Evolutionary conservation across 768 basidiomycete genomes (phyloP).

Genomic region (Peribolospora kevripleyi): DNA sequence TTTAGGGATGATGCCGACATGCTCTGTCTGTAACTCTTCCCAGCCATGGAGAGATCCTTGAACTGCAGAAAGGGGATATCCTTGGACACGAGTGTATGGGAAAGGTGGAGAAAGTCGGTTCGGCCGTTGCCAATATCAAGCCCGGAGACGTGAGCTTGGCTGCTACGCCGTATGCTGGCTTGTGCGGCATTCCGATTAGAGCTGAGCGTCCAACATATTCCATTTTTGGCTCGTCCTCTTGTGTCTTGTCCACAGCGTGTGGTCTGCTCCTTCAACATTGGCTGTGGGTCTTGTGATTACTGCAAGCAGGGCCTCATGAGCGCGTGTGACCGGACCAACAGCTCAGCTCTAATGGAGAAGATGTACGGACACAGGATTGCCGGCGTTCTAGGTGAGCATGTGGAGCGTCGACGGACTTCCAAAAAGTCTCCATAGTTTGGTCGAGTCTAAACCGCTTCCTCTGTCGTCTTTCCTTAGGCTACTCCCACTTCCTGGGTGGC

Average conservation of each 20-base stretch:
- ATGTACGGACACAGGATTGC: slow-evolving; percentile 46
- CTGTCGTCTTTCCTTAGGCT: neutral
- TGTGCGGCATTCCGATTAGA: too few relatives aligned
- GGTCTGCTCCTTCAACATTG: slow-evolving; percentile 40
- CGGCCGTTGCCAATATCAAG: slow-evolving; percentile 35
- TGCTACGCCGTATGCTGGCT: too few relatives aligned
- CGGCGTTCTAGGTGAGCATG: slow-evolving; percentile 42
- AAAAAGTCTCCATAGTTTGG: slow-evolving; percentile 10
- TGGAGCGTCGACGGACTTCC: neutral
- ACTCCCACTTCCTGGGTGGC: slow-evolving; percentile 37
- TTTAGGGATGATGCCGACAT: neutral
- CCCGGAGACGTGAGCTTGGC: slow-evolving; percentile 26
- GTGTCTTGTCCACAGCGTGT: slow-evolving; percentile 23
- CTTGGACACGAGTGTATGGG: slow-evolving; percentile 51
- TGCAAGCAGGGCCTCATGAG: slow-evolving; percentile 50
- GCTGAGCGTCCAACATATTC: too few relatives aligned
- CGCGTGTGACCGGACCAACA: slow-evolving; percentile 50
- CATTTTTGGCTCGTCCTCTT: too few relatives aligned
- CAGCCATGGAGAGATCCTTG: slow-evolving; percentile 38
- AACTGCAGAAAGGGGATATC: slow-evolving; percentile 47
- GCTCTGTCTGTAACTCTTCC: slow-evolving; percentile 6
- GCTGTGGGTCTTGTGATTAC: slow-evolving; percentile 22
- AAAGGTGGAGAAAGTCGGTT: slow-evolving; percentile 38
- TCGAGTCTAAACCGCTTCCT: neutral
- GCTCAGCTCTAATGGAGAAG: slow-evolving; percentile 31